Conservation (phyloP, 1,139 yeast genomes). For the Yamadazyma conglobata region DNA sequence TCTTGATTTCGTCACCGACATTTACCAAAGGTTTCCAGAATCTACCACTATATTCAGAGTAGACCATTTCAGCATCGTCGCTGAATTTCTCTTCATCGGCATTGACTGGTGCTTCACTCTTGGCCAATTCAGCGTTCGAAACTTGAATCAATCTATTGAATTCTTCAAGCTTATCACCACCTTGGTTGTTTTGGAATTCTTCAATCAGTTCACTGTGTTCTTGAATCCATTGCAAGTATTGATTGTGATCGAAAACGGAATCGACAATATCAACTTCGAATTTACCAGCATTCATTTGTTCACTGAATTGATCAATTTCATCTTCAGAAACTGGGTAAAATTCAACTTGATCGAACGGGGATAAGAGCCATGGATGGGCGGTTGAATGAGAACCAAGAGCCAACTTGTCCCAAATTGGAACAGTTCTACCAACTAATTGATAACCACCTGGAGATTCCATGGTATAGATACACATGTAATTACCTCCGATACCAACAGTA, state of each 20-base stretch:
- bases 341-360: conserved; percentile 91
- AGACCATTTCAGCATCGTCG: conserved; percentile 77
- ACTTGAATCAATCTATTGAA: conserved; percentile 79
- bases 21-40: conserved; percentile 90
- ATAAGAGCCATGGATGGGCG: conserved; percentile 79
- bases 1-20: conserved; percentile 73
- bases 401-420: conserved; percentile 96
- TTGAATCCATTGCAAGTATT: conserved; percentile 75
- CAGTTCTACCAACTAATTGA: conserved; percentile 92
- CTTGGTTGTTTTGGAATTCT: conserved; percentile 62
- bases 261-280: conserved; percentile 74
- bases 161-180: conserved; percentile 79
- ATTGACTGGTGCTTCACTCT: conserved; percentile 36
- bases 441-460: conserved; percentile 99
- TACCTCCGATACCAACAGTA: conserved; percentile 96
- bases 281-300: conserved; percentile 76
- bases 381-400: conserved; percentile 64
- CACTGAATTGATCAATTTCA: conserved; percentile 69
- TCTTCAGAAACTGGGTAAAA: conserved; percentile 87
- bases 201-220: conserved; percentile 70
- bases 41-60: conserved; percentile 92
- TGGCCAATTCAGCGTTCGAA: conserved; percentile 73
- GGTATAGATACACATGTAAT: conserved; percentile 97
- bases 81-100: conserved; percentile 52
- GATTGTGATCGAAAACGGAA: conserved; percentile 75